Conservation (phyloP, 306 rosid species). For the Comarum palustre region DNA sequence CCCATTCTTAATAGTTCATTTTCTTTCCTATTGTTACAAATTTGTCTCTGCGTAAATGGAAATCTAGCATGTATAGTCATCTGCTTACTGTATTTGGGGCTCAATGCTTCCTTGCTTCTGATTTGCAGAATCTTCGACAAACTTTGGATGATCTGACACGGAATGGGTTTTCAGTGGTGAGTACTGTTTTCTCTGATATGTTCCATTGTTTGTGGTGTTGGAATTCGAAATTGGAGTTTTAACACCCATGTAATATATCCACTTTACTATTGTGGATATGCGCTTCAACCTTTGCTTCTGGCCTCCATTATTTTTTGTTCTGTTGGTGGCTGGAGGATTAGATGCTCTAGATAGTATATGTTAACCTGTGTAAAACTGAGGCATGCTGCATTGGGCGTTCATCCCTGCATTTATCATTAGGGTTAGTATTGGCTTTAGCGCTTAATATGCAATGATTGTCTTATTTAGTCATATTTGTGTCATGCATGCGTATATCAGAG, state of each 20-base stretch:
- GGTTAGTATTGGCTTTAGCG: neutral
- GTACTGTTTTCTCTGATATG: conserved; percentile 27
- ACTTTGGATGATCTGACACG: conserved; percentile 84
- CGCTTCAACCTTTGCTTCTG: neutral
- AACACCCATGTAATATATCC: neutral
- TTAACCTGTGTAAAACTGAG: neutral
- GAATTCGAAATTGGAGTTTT: neutral
- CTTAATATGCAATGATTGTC: neutral
- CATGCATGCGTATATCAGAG: conserved; percentile 15
- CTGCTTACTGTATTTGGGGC: conserved; percentile 7
- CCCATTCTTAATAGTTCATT: neutral
- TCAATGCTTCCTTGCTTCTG: conserved; percentile 23
- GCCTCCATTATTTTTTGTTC: neutral
- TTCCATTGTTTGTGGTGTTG: neutral
- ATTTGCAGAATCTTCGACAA: conserved; percentile 89
- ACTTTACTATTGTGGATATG: conserved; percentile 4
- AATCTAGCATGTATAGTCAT: neutral
- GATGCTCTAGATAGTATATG: neutral
- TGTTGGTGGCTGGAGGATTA: neutral
- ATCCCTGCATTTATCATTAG: neutral
- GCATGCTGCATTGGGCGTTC: neutral
- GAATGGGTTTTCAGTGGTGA: conserved; percentile 89
- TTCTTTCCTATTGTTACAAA: conserved; percentile 19
- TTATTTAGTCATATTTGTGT: conserved; percentile 9
- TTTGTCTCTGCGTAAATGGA: neutral